A percentile compares a stretch with the other conserved stretches of the same genome.
Evolutionary conservation across 192 early-diverging fungal genomes (phyloP).

Genomic region (Helicostylum pulchrum): DNA sequence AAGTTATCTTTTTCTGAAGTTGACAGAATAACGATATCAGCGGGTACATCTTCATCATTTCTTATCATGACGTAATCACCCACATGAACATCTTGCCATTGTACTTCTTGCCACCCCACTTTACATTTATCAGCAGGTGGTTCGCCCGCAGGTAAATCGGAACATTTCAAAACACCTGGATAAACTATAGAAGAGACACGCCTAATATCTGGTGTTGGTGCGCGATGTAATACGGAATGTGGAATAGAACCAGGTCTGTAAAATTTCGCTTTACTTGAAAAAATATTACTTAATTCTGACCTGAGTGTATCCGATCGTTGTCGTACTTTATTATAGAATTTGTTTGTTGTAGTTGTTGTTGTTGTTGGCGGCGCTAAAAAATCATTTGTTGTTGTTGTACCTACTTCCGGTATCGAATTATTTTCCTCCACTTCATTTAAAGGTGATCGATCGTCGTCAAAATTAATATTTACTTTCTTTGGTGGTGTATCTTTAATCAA

Average conservation of each 20-base stretch:
- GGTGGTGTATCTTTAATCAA: constrained; percentile 1
- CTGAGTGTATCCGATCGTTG: constrained; percentile 30
- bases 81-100: constrained; percentile 83
- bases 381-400: neutral
- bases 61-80: constrained; percentile 87
- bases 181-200: constrained; percentile 1
- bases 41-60: constrained; percentile 88
- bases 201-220: neutral
- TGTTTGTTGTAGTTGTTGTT: neutral
- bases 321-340: constrained; percentile 20
- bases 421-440: constrained; percentile 10
- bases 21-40: constrained; percentile 85
- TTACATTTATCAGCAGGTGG: constrained; percentile 16
- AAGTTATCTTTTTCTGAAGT: constrained; percentile 80
- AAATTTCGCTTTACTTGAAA: constrained; percentile 9
- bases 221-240: constrained; percentile 44
- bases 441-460: constrained; percentile 9
- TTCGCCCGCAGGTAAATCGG: constrained; percentile 19
- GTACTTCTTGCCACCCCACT: constrained; percentile 58
- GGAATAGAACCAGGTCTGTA: constrained; percentile 42
- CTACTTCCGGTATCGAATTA: neutral
- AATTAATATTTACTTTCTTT: constrained; percentile 3
- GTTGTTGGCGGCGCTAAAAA: neutral
- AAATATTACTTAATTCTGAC: constrained; percentile 26
- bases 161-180: constrained; percentile 9